Evolutionary conservation across 306 rosid genomes (phyloP).

Genomic region (Quercus dentata): DNA sequence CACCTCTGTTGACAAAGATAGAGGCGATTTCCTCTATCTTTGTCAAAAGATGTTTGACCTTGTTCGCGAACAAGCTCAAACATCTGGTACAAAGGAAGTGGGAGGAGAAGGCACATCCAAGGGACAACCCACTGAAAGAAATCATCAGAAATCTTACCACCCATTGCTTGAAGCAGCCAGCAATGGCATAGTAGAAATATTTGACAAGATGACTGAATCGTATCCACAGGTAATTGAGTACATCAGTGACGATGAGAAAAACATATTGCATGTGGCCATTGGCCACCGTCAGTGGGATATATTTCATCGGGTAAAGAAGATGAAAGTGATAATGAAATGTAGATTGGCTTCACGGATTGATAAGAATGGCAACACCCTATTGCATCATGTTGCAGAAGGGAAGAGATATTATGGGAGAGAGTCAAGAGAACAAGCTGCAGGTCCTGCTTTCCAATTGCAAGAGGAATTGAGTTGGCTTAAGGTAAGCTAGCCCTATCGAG

Average conservation of each 20-base stretch:
- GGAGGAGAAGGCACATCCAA: background rate
- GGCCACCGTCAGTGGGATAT: conserved; percentile 28
- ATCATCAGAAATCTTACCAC: background rate
- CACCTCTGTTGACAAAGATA: too few relatives aligned
- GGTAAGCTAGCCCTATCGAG: background rate
- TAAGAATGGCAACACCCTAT: conserved; percentile 2
- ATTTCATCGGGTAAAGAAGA: background rate
- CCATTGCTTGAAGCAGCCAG: conserved; percentile 46
- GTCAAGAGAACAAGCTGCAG: background rate
- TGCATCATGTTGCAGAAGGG: conserved; percentile 10
- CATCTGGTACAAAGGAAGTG: too few relatives aligned
- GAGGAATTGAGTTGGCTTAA: background rate
- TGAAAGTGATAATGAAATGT: background rate
- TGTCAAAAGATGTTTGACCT: too few relatives aligned
- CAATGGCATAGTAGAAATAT: conserved; percentile 41
- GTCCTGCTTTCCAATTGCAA: background rate
- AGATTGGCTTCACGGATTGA: background rate
- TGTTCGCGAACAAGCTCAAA: too few relatives aligned
- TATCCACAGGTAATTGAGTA: conserved; percentile 22
- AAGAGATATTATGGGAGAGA: background rate
- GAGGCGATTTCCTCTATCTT: too few relatives aligned
- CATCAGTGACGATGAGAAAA: background rate
- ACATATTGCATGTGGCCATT: conserved; percentile 22
- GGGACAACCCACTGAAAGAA: background rate
- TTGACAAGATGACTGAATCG: conserved; percentile 18